These are phyloP conservation scores for Tylopilus intermedius DNA, from an alignment of 768 basidiomycete species.

Conservation along the genomic window DNA sequence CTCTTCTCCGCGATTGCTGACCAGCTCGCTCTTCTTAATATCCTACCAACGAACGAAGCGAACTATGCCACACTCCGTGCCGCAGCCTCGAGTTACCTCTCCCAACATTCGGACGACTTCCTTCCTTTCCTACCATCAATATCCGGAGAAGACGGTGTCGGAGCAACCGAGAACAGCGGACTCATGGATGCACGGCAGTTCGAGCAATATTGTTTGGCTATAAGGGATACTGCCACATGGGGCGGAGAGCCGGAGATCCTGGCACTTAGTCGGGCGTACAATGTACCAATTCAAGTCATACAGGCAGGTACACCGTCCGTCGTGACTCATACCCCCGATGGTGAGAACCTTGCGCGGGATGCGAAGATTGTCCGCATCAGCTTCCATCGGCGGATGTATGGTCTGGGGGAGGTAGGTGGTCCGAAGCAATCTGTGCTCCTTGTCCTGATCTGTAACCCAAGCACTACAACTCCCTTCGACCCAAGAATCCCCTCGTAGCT, in stretches of 20 bases:
- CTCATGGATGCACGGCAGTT: slow-evolving; percentile 68
- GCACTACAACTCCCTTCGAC: slow-evolving; percentile 87
- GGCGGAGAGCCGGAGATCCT: slow-evolving; percentile 97
- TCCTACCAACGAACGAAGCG: slow-evolving; percentile 55
- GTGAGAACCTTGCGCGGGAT: slow-evolving; percentile 26
- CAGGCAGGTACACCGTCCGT: slow-evolving; percentile 78
- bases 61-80: slow-evolving; percentile 57
- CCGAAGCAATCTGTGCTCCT: not conserved
- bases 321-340: slow-evolving; percentile 72
- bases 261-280: slow-evolving; percentile 76
- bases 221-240: slow-evolving; percentile 87
- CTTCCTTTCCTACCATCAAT: slow-evolving; percentile 84
- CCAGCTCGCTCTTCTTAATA: slow-evolving; percentile 71
- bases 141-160: slow-evolving; percentile 63
- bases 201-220: slow-evolving; percentile 66
- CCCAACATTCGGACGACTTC: slow-evolving; percentile 81
- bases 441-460: slow-evolving; percentile 28
- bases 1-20: slow-evolving; percentile 92
- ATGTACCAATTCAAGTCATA: slow-evolving; percentile 85
- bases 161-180: slow-evolving; percentile 54
- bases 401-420: slow-evolving; percentile 81
- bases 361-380: slow-evolving; percentile 64
- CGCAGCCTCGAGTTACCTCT: slow-evolving; percentile 78
- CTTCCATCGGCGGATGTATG: slow-evolving; percentile 92
- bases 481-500: slow-evolving; percentile 34